These are phyloP conservation scores for Berberis vulgaris DNA, from an alignment of 164 flowering plant species.

Conservation along the genomic window DNA sequence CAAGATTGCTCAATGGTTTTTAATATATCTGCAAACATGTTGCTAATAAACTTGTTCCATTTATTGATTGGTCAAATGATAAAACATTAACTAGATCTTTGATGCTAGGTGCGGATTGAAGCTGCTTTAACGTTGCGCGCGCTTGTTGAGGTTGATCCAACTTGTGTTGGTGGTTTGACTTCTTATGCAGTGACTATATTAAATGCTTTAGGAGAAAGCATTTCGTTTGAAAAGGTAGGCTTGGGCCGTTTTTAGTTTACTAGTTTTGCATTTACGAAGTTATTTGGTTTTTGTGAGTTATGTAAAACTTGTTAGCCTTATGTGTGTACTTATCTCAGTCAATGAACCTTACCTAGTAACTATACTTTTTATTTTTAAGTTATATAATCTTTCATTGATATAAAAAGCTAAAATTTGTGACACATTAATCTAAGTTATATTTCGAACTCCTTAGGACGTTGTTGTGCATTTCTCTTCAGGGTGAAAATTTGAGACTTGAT, in stretches of 20 bases:
- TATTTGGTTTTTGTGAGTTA: neutral
- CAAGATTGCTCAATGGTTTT: no score
- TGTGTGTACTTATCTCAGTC: neutral
- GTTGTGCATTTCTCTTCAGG: conserved; percentile 2
- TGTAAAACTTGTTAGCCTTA: neutral
- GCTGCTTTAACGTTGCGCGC: conserved; percentile 85
- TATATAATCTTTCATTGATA: neutral
- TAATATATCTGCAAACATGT: neutral
- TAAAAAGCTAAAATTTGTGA: no score
- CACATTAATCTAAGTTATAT: neutral
- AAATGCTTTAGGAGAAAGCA: conserved; percentile 71
- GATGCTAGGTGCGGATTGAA: conserved; percentile 76
- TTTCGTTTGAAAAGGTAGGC: conserved; percentile 77
- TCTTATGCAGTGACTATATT: conserved; percentile 82
- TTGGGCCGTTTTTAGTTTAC: neutral
- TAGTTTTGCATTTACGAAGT: no score
- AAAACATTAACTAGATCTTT: conserved; percentile 1
- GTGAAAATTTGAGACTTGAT: conserved; percentile 16
- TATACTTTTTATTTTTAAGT: neutral
- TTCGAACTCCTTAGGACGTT: neutral
- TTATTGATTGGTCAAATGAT: neutral
- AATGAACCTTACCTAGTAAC: neutral
- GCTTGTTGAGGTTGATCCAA: conserved; percentile 91
- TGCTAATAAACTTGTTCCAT: neutral
- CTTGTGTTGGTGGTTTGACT: conserved; percentile 88